Evolutionary conservation across 257 asterid species (phyloP).

Genomic region (Salvia miltiorrhiza): DNA sequence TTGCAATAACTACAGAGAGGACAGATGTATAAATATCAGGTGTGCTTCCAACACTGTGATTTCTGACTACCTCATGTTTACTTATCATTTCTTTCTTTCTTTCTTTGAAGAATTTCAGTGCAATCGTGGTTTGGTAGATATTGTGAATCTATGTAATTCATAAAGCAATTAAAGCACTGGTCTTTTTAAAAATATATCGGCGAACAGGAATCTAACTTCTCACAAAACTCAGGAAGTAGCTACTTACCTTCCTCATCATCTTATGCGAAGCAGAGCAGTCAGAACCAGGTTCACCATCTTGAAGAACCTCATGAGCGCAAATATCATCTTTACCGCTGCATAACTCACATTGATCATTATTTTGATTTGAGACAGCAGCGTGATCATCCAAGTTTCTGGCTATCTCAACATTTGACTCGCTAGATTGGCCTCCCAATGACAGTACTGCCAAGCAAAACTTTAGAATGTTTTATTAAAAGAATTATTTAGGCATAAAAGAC

Average conservation of each 20-base stretch:
- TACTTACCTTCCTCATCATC: slow-evolving; percentile 64
- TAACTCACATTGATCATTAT: slow-evolving; percentile 39
- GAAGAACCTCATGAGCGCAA: slow-evolving; percentile 69
- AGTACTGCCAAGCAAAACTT: slow-evolving; percentile 17
- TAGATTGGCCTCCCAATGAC: slow-evolving; percentile 35
- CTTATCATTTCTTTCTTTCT: too few species aligned
- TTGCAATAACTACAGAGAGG: not conserved
- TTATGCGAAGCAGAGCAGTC: slow-evolving; percentile 39
- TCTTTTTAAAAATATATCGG: not conserved
- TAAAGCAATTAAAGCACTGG: not conserved
- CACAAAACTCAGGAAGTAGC: not conserved
- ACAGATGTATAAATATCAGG: not conserved
- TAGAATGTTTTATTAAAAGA: not conserved
- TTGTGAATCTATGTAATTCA: not conserved
- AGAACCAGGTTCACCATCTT: slow-evolving; percentile 46
- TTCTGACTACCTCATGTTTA: not conserved
- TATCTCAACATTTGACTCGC: slow-evolving; percentile 26
- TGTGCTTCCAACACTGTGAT: not conserved
- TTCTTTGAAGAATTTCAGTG: not conserved
- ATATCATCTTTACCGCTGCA: slow-evolving; percentile 63
- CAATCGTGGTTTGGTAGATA: slow-evolving; percentile 3
- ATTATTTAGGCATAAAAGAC: not conserved
- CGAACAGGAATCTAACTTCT: not conserved
- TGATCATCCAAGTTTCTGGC: slow-evolving; percentile 31
- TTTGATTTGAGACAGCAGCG: slow-evolving; percentile 23